These are phyloP conservation scores for Orbilia oligospora DNA, from an alignment of 2,329 filamentous ascomycete species.

Conservation along the genomic window DNA sequence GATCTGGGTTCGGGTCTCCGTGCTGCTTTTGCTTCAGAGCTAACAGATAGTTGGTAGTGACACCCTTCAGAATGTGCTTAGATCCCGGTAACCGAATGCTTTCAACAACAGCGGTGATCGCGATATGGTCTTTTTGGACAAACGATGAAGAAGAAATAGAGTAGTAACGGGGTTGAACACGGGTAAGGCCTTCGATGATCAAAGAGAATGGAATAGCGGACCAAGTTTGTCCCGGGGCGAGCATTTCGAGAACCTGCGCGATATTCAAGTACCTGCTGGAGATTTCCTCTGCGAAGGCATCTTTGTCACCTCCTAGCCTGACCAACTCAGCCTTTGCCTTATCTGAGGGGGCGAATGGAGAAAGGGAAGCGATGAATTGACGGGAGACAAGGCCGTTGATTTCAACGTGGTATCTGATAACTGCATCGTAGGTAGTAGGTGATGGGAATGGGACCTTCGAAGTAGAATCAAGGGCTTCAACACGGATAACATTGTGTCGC, in stretches of 20 bases:
- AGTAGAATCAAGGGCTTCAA: conserved; percentile 93
- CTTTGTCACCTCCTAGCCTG: conserved; percentile 91
- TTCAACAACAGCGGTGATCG: conserved; percentile 95
- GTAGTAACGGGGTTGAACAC: conserved; percentile 98
- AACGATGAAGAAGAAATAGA: conserved; percentile 97
- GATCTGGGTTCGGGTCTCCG: conserved; percentile 83
- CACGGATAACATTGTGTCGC: conserved; percentile 83
- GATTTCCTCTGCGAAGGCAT: conserved; percentile 92
- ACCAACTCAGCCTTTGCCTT: conserved; percentile 87
- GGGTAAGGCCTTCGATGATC: conserved; percentile 92
- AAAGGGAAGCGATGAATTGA: conserved; percentile 89
- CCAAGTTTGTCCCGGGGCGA: conserved; percentile 83
- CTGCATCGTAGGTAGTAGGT: conserved; percentile 95
- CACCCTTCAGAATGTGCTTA: conserved; percentile 86
- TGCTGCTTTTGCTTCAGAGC: conserved; percentile 98
- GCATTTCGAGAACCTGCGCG: conserved; percentile 81
- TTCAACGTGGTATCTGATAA: conserved; percentile 95
- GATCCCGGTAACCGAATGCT: conserved; percentile 82
- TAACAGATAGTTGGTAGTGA: conserved; percentile 95
- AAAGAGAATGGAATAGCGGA: conserved; percentile 90
- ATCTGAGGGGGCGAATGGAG: conserved; percentile 90
- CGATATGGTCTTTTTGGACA: conserved; percentile 93
- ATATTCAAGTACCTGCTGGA: conserved; percentile 88
- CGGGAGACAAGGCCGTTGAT: conserved; percentile 95
- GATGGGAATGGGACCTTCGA: conserved; percentile 98